These are phyloP conservation scores for Capsicum chinense DNA, from an alignment of 257 asterid genomes.

Conservation along the genomic window DNA sequence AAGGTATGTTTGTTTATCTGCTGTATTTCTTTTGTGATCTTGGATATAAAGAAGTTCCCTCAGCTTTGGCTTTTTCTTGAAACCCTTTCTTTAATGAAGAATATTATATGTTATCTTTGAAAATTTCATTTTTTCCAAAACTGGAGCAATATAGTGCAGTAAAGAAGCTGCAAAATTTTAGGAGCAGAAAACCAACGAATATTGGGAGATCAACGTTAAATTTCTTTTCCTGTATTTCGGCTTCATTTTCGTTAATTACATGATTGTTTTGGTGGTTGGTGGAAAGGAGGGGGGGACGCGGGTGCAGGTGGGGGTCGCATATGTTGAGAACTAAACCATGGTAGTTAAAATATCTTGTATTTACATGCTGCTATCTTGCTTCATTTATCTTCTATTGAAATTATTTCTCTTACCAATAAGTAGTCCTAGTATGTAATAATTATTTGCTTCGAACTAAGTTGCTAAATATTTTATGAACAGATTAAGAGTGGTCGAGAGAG, in stretches of 20 bases:
- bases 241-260: slow-evolving; percentile 19
- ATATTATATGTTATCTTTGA: not conserved
- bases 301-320: not conserved
- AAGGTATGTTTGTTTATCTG: slow-evolving; percentile 49
- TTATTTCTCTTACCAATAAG: not conserved
- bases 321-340: slow-evolving; percentile 11
- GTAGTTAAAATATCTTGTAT: not conserved
- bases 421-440: not conserved
- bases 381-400: not conserved
- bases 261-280: slow-evolving; percentile 22
- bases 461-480: slow-evolving; percentile 41
- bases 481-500: slow-evolving; percentile 42
- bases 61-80: not conserved
- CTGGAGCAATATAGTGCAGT: not conserved
- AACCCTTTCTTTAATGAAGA: not conserved
- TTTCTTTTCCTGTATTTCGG: not conserved
- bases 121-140: not conserved
- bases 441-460: slow-evolving; percentile 12
- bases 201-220: not conserved
- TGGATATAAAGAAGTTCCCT: slow-evolving; percentile 3
- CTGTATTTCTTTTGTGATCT: not conserved
- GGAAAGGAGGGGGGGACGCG: not conserved
- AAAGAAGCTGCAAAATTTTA: slow-evolving; percentile 14
- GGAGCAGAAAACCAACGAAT: not conserved
- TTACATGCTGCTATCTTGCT: not conserved